Base-by-base conservation (phyloP, 345 rosid species). In the Passiflora organensis region DNA sequence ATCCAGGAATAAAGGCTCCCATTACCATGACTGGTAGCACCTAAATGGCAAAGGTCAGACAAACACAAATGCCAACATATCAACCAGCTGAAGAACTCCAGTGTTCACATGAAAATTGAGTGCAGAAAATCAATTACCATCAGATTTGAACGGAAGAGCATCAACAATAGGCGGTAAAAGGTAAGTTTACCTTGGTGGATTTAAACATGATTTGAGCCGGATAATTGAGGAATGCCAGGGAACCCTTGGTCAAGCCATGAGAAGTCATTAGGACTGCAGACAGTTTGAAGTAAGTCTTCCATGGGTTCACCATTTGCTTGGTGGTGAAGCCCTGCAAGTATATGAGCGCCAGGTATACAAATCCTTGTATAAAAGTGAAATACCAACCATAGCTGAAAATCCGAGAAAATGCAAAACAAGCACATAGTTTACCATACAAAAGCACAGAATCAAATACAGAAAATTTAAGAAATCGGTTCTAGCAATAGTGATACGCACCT, bases 201-300 rank as follows among this genome's bases (percentile, higher is more conserved):
- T 93, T 93, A 69, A 93, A 88, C 94, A 88, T 88, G 70, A 88
- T 83, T 57, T 88, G 96, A 15, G 91, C 94, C 20, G 96, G 94
- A 66, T 93, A 93, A 60, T 93, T 93, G 34, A 93, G 99, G 59
- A 79, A 93, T 63, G 99, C 99, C 66, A 93, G 65, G 38, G 99
- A 93, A 13, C 99, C 94, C 67, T 93, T 93, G 24, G 99, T 93
- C 48, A 93, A 72, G 9, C 99, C 99, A 72, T 86, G 94, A 36
- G 99, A 93, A 49, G 94, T 95, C 95, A 93, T 89, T 39, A 93
- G 82, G 62, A 89, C 99, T n/a, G 95, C 99, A 60, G 96, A 89
- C 64, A 93, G 95, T 63, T 86, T 93, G 48, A 79, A 86, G 61
- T 93, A 93, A 46, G 99, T 84, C 68, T 79, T 82, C 99, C 95